phyloP scores from a whole-genome alignment of 2,329 filamentous ascomycete genomes.

The Penicillium hordei region DNA sequence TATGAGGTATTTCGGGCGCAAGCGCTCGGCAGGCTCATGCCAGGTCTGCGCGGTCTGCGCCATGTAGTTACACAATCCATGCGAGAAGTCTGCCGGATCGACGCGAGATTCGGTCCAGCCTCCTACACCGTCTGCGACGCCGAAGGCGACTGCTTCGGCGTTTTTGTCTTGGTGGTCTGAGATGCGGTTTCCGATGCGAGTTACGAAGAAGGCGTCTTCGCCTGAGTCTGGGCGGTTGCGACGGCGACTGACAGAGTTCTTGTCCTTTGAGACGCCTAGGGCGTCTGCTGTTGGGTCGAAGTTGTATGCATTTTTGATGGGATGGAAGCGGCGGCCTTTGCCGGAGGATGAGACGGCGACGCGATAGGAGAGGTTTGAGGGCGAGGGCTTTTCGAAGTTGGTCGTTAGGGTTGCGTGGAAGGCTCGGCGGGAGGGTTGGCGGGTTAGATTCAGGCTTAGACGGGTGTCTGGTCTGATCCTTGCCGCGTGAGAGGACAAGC shows the following conservation, averaged over 20 bases:
- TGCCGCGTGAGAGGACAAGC: background rate
- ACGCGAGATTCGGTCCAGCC: slow-evolving; percentile 92
- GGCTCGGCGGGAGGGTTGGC: background rate
- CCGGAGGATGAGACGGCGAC: slow-evolving; percentile 73
- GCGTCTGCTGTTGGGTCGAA: slow-evolving; percentile 58
- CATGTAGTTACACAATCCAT: slow-evolving; percentile 92
- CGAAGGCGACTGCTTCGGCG: slow-evolving; percentile 68
- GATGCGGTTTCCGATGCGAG: slow-evolving; percentile 60
- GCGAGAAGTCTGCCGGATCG: slow-evolving; percentile 92
- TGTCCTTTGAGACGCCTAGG: slow-evolving; percentile 38
- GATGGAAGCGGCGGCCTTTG: slow-evolving; percentile 68
- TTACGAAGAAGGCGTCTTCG: slow-evolving; percentile 95
- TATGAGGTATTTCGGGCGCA: slow-evolving; percentile 68
- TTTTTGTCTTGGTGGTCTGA: slow-evolving; percentile 41
- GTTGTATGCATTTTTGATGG: slow-evolving; percentile 67
- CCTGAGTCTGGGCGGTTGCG: slow-evolving; percentile 72
- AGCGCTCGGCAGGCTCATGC: slow-evolving; percentile 37
- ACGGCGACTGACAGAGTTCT: slow-evolving; percentile 56
- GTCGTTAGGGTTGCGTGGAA: slow-evolving; percentile 2
- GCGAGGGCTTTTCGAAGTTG: slow-evolving; percentile 11
- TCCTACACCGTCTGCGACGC: slow-evolving; percentile 90
- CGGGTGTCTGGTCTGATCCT: background rate
- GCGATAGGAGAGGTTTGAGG: slow-evolving; percentile 60
- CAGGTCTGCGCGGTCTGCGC: slow-evolving; percentile 68
- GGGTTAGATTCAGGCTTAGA: background rate